phyloP scores from a whole-genome alignment of 2,329 filamentous ascomycete genomes.

The Aspergillus terreus region DNA sequence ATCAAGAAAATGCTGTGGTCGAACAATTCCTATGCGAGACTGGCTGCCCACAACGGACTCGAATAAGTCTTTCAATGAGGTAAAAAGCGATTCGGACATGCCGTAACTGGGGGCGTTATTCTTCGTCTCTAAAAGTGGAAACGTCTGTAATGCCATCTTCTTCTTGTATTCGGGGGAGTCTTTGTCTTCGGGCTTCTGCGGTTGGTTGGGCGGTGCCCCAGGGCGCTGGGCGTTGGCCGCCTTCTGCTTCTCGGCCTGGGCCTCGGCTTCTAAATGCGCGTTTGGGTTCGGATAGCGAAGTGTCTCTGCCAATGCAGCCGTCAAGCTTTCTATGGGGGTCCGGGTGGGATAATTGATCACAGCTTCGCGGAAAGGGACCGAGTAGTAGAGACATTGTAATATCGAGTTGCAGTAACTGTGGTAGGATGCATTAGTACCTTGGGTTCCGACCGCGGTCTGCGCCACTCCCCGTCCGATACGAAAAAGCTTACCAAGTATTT shows the following conservation, averaged over 20 bases:
- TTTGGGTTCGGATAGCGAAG: constrained; percentile 60
- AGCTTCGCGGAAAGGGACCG: constrained; percentile 85
- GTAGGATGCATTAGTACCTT: constrained; percentile 4
- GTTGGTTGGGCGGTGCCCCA: constrained; percentile 53
- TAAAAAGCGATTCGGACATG: constrained; percentile 94
- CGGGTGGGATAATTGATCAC: constrained; percentile 84
- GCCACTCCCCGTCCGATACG: neutral
- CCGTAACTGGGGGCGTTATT: constrained; percentile 78
- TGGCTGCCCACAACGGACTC: constrained; percentile 78
- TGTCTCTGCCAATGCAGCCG: constrained; percentile 47
- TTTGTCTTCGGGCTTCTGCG: constrained; percentile 79
- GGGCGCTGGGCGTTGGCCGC: constrained; percentile 30
- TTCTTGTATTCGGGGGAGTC: constrained; percentile 98
- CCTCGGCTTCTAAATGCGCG: constrained; percentile 52
- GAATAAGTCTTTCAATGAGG: constrained; percentile 93
- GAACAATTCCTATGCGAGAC: constrained; percentile 82
- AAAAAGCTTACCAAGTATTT: constrained; percentile 79
- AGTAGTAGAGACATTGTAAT: constrained; percentile 94
- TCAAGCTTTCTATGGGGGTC: constrained; percentile 66
- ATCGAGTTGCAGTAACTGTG: constrained; percentile 96
- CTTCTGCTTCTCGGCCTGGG: constrained; percentile 46
- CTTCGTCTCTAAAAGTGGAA: constrained; percentile 81
- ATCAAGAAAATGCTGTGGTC: constrained; percentile 88
- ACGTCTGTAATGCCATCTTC: constrained; percentile 84
- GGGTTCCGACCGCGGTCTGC: neutral